These are phyloP conservation scores for Sugiyamaella chiloensis DNA, from an alignment of 805 yeast genomes.

Conservation along the genomic window DNA sequence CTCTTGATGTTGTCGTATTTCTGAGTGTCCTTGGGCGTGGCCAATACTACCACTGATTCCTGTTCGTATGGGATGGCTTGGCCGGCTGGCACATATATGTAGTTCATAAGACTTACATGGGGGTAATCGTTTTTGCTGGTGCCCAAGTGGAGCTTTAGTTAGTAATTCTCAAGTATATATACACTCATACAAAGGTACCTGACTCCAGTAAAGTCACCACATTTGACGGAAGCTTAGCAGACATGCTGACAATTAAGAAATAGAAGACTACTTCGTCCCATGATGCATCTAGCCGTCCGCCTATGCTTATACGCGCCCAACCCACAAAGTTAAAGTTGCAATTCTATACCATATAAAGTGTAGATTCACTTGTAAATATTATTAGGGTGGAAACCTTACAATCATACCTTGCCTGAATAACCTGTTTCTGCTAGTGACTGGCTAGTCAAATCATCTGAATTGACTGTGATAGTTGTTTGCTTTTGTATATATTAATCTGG, in stretches of 20 bases:
- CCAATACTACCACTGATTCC: constrained; percentile 58
- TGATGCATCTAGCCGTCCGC: background rate
- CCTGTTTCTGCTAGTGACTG: too few species aligned
- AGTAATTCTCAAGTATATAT: background rate
- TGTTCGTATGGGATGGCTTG: constrained; percentile 35
- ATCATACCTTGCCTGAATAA: too few species aligned
- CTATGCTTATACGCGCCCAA: constrained; percentile 5
- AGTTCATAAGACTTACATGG: constrained; percentile 89
- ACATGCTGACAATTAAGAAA: background rate
- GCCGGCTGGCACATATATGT: constrained; percentile 53
- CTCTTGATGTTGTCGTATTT: constrained; percentile 65
- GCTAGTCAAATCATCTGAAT: too few species aligned
- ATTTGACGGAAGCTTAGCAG: constrained; percentile 10
- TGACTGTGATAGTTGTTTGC: too few species aligned
- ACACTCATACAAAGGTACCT: constrained; percentile 15
- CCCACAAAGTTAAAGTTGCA: too few species aligned
- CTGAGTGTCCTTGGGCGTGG: constrained; percentile 68
- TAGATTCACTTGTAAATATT: too few species aligned
- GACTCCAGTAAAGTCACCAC: constrained; percentile 14
- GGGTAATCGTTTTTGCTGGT: constrained; percentile 74
- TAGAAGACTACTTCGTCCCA: too few species aligned
- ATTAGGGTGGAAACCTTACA: too few species aligned
- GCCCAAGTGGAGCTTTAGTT: constrained; percentile 66
- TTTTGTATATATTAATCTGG: too few species aligned
- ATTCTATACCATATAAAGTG: too few species aligned